Evolutionary conservation across 1,284 basidiomycete species (phyloP), one percentile per base, ranked within the genome.

Genomic region (Mrakiaceae sp.): DNA sequence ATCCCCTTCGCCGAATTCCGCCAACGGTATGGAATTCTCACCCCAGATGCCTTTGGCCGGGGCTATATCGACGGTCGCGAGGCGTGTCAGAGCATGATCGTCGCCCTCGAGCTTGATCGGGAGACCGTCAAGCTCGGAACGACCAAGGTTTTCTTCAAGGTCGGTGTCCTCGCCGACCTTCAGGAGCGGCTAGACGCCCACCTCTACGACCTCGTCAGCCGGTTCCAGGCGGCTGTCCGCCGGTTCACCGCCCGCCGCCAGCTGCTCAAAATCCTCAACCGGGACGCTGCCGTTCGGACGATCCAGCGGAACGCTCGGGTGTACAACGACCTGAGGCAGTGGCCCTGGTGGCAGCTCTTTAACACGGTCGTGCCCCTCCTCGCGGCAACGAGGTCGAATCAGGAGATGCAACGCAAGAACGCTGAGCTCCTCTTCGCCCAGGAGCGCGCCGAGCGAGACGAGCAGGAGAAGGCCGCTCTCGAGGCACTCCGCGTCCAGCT

Each of bases 261-360:
- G 74, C 92, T 96, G 79, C 90, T 88, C 80, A 98, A 98, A 80
- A 84, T 96, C 58, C 81, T 98, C 67, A 95, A 98, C 72, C 87
- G 95, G 49, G 90, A 93, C 2, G 82, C 88, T 47, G 94, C 96
- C 2, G 86, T 95, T 51, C 83, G 89, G 57, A 94, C 89, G 0
- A 94, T 98, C 67, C 95, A 98, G 75, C 83, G 87, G 48, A 98
- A 98, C 74, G 95, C 95, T 2, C 81, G 90, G 10, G 82, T 97
- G 11, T 98, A 98, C 72, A 86, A 87, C 40, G 84, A 90, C 64
- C 80, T 97, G 11, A 81, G 86, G 59, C 90, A 95, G 66, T 98
- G 95, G 96, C 93, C 96, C 1, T 98, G 96, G 96, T 99, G 96
- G 96, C 89, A 93, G 69, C 81, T 98, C 14, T 99, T 96, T 75